These are phyloP conservation scores for Yamadazyma diospyri DNA, from an alignment of 1,139 yeast genomes.

Conservation along the genomic window DNA sequence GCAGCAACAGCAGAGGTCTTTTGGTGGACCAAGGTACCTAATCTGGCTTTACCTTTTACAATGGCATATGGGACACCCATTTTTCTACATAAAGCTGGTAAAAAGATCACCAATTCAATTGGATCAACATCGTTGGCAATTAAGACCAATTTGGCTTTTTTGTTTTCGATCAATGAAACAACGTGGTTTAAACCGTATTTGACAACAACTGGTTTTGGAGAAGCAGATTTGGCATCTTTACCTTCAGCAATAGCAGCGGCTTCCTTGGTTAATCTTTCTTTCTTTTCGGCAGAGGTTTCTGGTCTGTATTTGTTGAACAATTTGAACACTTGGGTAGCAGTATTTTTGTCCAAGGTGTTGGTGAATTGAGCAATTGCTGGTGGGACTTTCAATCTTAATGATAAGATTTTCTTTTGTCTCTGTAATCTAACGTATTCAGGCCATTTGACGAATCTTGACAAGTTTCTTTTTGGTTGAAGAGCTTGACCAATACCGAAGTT, in stretches of 20 bases:
- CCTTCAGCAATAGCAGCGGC: conserved; percentile 99
- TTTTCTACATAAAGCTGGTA: conserved; percentile 98
- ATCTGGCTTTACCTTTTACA: conserved; percentile 98
- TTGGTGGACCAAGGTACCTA: conserved; percentile 95
- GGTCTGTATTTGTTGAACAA: conserved; percentile 98
- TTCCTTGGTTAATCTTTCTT: conserved; percentile 97
- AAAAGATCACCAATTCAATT: conserved; percentile 91
- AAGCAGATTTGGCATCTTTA: conserved; percentile 90
- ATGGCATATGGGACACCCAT: conserved; percentile 99
- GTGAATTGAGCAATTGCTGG: conserved; percentile 97
- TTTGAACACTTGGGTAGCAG: conserved; percentile 95
- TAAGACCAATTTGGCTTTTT: conserved; percentile 94
- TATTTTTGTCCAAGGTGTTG: conserved; percentile 93
- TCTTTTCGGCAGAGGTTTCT: conserved; percentile 94
- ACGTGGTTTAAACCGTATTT: conserved; percentile 99
- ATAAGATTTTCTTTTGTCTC: conserved; percentile 95
- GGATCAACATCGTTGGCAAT: conserved; percentile 99
- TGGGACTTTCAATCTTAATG: conserved; percentile 96
- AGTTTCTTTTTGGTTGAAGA: conserved; percentile 93
- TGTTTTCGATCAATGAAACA: conserved; percentile 93
- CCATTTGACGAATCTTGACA: conserved; percentile 96
- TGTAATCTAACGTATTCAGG: conserved; percentile 86
- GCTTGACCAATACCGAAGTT: conserved; percentile 96
- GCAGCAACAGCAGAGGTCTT: conserved; percentile 97
- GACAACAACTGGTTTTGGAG: conserved; percentile 93